Evolutionary conservation across 1,284 basidiomycete genomes (phyloP).

Genomic region (Sutorius eximius): DNA sequence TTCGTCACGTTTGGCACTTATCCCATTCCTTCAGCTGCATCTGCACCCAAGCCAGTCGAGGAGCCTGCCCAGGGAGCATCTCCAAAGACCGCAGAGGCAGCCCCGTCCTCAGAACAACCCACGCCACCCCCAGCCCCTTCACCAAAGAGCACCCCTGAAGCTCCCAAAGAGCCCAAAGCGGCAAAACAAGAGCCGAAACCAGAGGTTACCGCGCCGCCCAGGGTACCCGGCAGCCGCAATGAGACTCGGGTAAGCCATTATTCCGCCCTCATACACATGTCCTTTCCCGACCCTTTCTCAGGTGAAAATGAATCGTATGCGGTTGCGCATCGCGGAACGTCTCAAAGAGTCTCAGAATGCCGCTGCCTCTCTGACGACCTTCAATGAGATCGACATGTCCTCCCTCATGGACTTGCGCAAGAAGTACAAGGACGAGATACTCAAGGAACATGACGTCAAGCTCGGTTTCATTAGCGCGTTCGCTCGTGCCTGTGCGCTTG

Average conservation of each 20-base stretch:
- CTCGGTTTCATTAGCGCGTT: constrained; percentile 99
- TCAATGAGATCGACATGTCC: constrained; percentile 99
- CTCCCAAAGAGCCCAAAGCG: constrained; percentile 39
- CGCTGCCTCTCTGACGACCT: constrained; percentile 95
- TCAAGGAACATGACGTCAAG: constrained; percentile 95
- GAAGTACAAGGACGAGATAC: constrained; percentile 91
- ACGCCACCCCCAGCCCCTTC: constrained; percentile 46
- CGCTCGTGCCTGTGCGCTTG: constrained; percentile 83
- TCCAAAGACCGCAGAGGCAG: constrained; percentile 35
- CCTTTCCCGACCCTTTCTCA: constrained; percentile 29
- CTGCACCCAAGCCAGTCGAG: constrained; percentile 36
- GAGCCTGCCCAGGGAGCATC: constrained; percentile 38
- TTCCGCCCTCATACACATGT: neutral
- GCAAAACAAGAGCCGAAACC: constrained; percentile 42
- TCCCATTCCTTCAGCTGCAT: constrained; percentile 20
- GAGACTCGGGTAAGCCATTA: constrained; percentile 77
- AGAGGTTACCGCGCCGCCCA: constrained; percentile 37
- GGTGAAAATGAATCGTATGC: constrained; percentile 99
- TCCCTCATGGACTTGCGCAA: constrained; percentile 91
- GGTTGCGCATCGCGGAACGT: constrained; percentile 93
- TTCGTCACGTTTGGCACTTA: neutral
- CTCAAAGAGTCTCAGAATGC: constrained; percentile 98
- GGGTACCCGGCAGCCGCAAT: constrained; percentile 59
- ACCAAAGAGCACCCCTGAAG: constrained; percentile 35
- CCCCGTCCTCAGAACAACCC: constrained; percentile 53